phyloP scores from a whole-genome alignment of 768 basidiomycete species.

The Termitomyces sp. region DNA sequence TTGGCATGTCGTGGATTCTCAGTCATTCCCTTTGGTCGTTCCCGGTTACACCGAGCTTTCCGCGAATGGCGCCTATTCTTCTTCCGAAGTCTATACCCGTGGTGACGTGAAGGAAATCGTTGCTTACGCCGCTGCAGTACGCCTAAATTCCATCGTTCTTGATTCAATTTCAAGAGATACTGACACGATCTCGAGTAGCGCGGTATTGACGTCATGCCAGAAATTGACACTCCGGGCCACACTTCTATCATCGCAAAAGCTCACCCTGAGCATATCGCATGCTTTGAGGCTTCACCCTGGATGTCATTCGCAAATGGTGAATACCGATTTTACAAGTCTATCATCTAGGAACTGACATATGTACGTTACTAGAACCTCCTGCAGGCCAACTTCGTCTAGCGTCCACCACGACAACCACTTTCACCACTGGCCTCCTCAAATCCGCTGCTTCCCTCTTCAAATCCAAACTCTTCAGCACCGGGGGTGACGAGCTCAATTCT shows the following conservation, averaged over 20 bases:
- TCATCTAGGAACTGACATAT: neutral
- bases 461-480: conserved; percentile 65
- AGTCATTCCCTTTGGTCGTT: conserved; percentile 73
- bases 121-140: conserved; percentile 63
- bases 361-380: conserved; percentile 54
- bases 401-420: conserved; percentile 50
- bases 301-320: conserved; percentile 48
- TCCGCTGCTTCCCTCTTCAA: conserved; percentile 47
- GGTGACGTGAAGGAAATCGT: conserved; percentile 56
- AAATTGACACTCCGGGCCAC: conserved; percentile 86
- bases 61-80: conserved; percentile 62
- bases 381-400: conserved; percentile 80
- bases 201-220: conserved; percentile 70
- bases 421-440: conserved; percentile 49
- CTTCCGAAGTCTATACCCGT: conserved; percentile 45
- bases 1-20: conserved; percentile 83
- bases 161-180: neutral
- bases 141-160: conserved; percentile 19
- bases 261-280: conserved; percentile 75
- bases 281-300: conserved; percentile 58
- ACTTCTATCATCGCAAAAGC: conserved; percentile 61
- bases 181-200: conserved; percentile 30
- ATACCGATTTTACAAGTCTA: neutral
- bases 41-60: conserved; percentile 57
- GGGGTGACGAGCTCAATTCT: conserved; percentile 78